Evolutionary conservation across 805 yeast species (phyloP).

Genomic region (Clavispora carvajalis): DNA sequence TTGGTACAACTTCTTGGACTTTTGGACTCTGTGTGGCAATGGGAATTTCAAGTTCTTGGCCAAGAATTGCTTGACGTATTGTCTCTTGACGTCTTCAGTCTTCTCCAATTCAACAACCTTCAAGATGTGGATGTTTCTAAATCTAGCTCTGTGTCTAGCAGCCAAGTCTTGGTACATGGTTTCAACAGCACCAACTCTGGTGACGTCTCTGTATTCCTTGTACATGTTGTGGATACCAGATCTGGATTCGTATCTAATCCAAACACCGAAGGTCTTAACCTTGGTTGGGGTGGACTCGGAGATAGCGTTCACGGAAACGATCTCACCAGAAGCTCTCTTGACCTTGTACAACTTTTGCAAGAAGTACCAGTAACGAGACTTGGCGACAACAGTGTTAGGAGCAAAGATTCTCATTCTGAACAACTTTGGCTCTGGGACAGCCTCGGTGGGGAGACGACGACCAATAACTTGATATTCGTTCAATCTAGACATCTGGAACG

Average conservation of each 20-base stretch:
- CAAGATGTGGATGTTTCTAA: slow-evolving; percentile 98
- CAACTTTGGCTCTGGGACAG: slow-evolving; percentile 99
- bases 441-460: slow-evolving; percentile 99
- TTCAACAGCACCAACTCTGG: slow-evolving; percentile 99
- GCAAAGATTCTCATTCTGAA: slow-evolving; percentile 99
- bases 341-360: slow-evolving; percentile 99
- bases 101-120: slow-evolving; percentile 98
- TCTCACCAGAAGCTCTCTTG: slow-evolving; percentile 99
- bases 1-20: slow-evolving; percentile 82
- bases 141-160: slow-evolving; percentile 99
- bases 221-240: slow-evolving; percentile 99
- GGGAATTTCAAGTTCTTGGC: slow-evolving; percentile 97
- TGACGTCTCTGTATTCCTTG: slow-evolving; percentile 99
- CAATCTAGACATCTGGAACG: slow-evolving; percentile 75
- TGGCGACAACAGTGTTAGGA: slow-evolving; percentile 97
- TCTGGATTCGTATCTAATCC: slow-evolving; percentile 99
- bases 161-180: slow-evolving; percentile 99
- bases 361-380: slow-evolving; percentile 99
- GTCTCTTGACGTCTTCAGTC: slow-evolving; percentile 98
- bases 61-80: slow-evolving; percentile 96
- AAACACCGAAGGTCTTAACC: slow-evolving; percentile 99
- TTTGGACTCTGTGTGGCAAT: slow-evolving; percentile 98
- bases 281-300: slow-evolving; percentile 96
- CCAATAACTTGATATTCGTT: slow-evolving; percentile 99
- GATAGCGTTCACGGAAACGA: slow-evolving; percentile 87